Evolutionary conservation across 2,329 filamentous ascomycete genomes (phyloP).

Genomic region (Ophiostoma tasmaniense): DNA sequence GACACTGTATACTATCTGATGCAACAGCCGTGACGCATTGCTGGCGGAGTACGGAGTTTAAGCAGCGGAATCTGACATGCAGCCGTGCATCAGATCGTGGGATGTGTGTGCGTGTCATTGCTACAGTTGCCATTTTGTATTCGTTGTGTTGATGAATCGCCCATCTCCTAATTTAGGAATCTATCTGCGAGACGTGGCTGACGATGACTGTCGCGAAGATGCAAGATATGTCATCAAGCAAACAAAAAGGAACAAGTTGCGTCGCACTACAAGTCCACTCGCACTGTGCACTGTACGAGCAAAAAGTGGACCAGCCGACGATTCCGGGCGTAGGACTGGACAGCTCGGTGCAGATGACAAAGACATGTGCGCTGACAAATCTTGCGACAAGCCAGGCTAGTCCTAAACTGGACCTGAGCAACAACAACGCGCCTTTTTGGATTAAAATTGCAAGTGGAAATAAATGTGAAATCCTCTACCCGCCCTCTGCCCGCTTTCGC

Average conservation of each 20-base stretch:
- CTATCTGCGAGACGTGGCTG: neutral
- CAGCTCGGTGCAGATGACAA: slow-evolving; percentile 2
- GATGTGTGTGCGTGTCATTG: neutral
- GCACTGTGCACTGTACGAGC: neutral
- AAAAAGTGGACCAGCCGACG: slow-evolving; percentile 14
- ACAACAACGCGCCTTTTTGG: neutral
- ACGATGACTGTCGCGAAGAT: neutral
- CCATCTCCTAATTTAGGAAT: neutral
- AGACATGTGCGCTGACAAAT: slow-evolving; percentile 15
- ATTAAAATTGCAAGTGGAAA: neutral
- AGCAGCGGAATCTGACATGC: neutral
- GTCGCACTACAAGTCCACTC: too few relatives aligned
- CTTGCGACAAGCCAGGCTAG: neutral
- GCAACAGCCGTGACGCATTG: neutral
- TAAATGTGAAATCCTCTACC: neutral
- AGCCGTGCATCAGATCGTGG: neutral
- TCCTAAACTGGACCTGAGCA: neutral
- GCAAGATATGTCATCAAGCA: neutral
- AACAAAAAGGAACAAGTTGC: too few relatives aligned
- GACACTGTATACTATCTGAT: neutral
- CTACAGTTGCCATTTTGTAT: too few relatives aligned
- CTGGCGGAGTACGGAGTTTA: neutral
- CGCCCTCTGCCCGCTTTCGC: neutral
- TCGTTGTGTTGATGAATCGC: neutral
- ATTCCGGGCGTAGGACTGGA: slow-evolving; percentile 7